phyloP scores from a whole-genome alignment of 108 stramenopile genomes.

The Fistulifera pelliculosa region DNA sequence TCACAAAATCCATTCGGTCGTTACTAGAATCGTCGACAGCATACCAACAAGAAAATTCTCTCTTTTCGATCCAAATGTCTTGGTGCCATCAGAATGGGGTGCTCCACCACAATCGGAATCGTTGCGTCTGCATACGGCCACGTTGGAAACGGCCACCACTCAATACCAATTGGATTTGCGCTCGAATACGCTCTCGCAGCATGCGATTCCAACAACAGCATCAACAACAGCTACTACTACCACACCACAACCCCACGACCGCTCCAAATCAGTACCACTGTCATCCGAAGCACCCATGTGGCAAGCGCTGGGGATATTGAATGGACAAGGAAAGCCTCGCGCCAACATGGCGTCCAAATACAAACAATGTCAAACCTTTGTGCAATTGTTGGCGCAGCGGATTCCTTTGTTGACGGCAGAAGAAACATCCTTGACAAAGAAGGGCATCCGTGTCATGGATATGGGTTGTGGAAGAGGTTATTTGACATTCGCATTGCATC shows the following conservation, averaged over 20 bases:
- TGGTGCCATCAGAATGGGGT: constrained; percentile 31
- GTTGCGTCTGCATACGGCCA: constrained; percentile 28
- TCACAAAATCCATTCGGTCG: background rate
- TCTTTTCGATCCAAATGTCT: constrained; percentile 3
- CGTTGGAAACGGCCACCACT: constrained; percentile 32
- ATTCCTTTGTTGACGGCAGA: background rate
- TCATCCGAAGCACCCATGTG: constrained; percentile 18
- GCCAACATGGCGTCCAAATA: constrained; percentile 61
- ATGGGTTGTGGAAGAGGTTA: constrained; percentile 67
- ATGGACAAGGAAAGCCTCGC: constrained; percentile 48
- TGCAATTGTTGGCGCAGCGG: constrained; percentile 50
- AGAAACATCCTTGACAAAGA: constrained; percentile 4
- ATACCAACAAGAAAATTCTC: constrained; percentile 13
- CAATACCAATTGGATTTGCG: constrained; percentile 25
- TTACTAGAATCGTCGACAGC: background rate
- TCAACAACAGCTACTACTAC: constrained; percentile 10
- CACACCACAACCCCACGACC: constrained; percentile 34
- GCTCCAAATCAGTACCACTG: constrained; percentile 50
- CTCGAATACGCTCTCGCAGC: constrained; percentile 5
- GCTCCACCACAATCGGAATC: background rate
- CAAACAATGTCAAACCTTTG: constrained; percentile 77
- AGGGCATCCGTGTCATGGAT: constrained; percentile 46
- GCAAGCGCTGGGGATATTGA: constrained; percentile 51
- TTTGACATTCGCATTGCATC: constrained; percentile 77
- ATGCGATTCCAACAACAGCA: no score